Evolutionary conservation across 768 basidiomycete species (phyloP), one percentile per base, ranked within the genome.

Genomic region (Naganishia randhawae): DNA sequence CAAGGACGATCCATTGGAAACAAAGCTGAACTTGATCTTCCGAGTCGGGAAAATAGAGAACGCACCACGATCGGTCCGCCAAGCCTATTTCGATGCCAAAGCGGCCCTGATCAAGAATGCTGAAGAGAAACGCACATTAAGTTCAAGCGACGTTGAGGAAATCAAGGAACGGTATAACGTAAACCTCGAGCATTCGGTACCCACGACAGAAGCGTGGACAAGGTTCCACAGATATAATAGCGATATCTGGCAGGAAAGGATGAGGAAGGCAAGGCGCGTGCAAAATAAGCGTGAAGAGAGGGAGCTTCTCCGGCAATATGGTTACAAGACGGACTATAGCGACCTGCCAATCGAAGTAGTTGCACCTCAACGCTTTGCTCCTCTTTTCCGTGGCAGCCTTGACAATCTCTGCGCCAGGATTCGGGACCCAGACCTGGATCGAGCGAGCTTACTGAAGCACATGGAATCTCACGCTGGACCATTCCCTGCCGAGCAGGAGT

Each of bases 1-100:
- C 29, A 85, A 86, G 27, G 94, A 98, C 77, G 90, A 92, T 73
- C 85, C 87, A 0, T 86, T 96, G 66, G 94, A 98, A 78, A 84
- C 85, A 17, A 85, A 83, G 68, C 80, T 96, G 22, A 89, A 86
- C 39, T 82, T 89, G 10, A 89, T 91, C 33, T 90, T 86, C 83
- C 83, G 85, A 68, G 84, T 86, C 54, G 92, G 91, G 0, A 80
- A 85, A 41, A 85, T 86, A 42, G 92, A 92, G 54, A 86, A 87
- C 45, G 84, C 84, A 62, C 84, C 85, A 16, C 83, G 93, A 33
- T 78, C 86, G 51, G 88, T 87, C 57, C 85, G 92, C 0, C 89
- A 92, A 66, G 86, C 87, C 35, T 91, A 89, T 1, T 95, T 95
- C 77, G 81, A 83, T 16, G 87, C 87, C 7, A 93, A 92, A 76